Evolutionary conservation across 2,329 filamentous ascomycete species (phyloP).

Genomic region (Colletotrichum magnum): DNA sequence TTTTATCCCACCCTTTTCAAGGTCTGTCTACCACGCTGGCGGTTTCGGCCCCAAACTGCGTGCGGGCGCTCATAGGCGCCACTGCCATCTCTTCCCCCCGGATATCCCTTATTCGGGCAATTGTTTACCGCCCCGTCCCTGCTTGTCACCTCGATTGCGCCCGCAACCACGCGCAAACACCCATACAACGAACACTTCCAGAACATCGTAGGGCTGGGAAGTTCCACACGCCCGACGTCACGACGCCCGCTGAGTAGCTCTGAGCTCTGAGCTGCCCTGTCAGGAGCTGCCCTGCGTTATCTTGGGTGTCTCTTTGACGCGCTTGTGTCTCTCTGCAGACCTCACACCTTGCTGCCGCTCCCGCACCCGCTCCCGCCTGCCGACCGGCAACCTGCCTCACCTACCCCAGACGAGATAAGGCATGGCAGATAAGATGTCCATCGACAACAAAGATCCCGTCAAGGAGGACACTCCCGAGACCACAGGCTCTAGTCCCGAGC

Average conservation of each 20-base stretch:
- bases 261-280: too few relatives aligned
- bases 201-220: constrained; percentile 42
- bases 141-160: constrained; percentile 48
- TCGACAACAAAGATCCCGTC: constrained; percentile 71
- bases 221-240: constrained; percentile 50
- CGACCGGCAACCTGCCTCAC: constrained; percentile 43
- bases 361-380: constrained; percentile 42
- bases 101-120: constrained; percentile 42
- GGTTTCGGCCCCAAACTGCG: constrained; percentile 41
- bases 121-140: constrained; percentile 46
- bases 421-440: constrained; percentile 79
- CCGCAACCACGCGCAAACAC: constrained; percentile 53
- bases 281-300: constrained; percentile 3
- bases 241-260: constrained; percentile 45
- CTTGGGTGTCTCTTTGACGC: constrained; percentile 44
- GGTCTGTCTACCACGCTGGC: constrained; percentile 56
- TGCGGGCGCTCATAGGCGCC: constrained; percentile 46
- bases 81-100: constrained; percentile 43
- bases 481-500: constrained; percentile 71
- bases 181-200: constrained; percentile 51
- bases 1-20: constrained; percentile 41
- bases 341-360: constrained; percentile 53
- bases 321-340: background rate
- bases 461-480: constrained; percentile 75
- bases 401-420: constrained; percentile 54